A percentile compares a stretch with the other conserved stretches of the same genome.
Conservation (phyloP, 495 filamentous ascomycete species). For the Tricharina praecox region DNA sequence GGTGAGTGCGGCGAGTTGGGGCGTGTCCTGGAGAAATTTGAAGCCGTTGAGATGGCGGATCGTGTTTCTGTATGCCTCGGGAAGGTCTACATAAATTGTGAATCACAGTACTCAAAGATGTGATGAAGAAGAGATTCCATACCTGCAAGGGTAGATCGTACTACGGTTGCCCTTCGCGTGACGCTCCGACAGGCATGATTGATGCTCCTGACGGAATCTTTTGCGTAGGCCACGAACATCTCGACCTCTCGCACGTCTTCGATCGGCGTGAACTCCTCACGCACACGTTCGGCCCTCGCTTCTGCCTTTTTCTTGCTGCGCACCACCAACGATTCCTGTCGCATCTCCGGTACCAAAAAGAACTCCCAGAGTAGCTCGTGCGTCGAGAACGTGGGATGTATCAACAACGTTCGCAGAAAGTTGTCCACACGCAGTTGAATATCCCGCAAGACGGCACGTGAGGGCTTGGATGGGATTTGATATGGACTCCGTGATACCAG, state of each 20-base stretch:
- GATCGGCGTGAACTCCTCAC: conserved; percentile 71
- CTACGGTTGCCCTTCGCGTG: conserved; percentile 47
- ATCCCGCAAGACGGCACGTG: conserved; percentile 68
- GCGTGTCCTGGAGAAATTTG: conserved; percentile 43
- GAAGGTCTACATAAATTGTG: conserved; percentile 20
- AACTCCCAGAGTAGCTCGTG: conserved; percentile 99
- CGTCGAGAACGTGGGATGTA: conserved; percentile 83
- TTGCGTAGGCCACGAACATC: conserved; percentile 73
- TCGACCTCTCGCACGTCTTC: conserved; percentile 84
- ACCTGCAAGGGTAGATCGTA: conserved; percentile 42
- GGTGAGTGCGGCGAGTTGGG: conserved; percentile 53
- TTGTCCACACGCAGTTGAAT: conserved; percentile 73
- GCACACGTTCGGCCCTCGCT: conserved; percentile 60
- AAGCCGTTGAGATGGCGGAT: conserved; percentile 33
- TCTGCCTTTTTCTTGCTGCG: conserved; percentile 74
- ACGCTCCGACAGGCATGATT: conserved; percentile 66
- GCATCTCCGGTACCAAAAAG: conserved; percentile 88
- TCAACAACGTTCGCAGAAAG: conserved; percentile 68
- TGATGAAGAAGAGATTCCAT: conserved; percentile 16
- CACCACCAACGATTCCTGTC: conserved; percentile 75
- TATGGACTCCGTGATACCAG: conserved; percentile 70
- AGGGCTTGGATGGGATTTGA: conserved; percentile 81
- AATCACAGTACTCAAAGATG: no score
- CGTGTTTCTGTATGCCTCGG: conserved; percentile 19
- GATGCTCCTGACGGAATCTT: conserved; percentile 70